Conservation (phyloP, 768 basidiomycete genomes). For the Hygrophorus pudorinus region DNA sequence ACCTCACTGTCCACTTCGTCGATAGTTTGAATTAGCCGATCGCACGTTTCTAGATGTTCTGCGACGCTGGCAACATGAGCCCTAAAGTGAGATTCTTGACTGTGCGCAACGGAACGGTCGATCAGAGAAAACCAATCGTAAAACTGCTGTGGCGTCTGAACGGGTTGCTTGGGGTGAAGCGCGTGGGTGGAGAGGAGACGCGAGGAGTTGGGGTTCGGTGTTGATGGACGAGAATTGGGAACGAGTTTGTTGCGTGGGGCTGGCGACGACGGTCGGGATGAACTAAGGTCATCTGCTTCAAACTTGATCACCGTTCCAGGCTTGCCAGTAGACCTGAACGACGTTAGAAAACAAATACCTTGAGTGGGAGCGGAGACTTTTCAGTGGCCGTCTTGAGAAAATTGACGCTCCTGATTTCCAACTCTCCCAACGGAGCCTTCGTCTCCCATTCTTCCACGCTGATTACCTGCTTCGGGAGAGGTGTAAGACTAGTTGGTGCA, state of each 20-base stretch:
- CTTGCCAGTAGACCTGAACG: conserved; percentile 4
- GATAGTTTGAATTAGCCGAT: conserved; percentile 60
- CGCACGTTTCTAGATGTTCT: conserved; percentile 70
- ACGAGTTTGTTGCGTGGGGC: conserved; percentile 23
- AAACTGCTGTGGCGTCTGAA: conserved; percentile 91
- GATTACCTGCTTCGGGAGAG: conserved; percentile 32
- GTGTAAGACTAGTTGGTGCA: conserved; percentile 7
- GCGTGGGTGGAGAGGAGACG: conserved; percentile 27
- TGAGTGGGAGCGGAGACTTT: conserved; percentile 52
- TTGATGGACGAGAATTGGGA: conserved; percentile 32
- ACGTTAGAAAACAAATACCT: conserved; percentile 37
- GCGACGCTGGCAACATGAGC: conserved; percentile 71
- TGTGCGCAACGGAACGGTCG: conserved; percentile 83
- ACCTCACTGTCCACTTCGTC: conserved; percentile 68
- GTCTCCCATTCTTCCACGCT: conserved; percentile 90
- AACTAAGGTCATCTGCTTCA: conserved; percentile 16
- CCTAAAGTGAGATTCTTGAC: conserved; percentile 89
- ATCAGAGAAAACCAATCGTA: conserved; percentile 93
- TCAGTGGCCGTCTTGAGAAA: conserved; percentile 54
- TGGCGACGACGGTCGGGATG: conserved; percentile 31
- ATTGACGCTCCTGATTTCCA: conserved; percentile 56
- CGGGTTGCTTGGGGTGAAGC: conserved; percentile 65
- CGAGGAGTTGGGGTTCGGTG: conserved; percentile 21
- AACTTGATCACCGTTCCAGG: conserved; percentile 17
- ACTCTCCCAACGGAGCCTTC: conserved; percentile 64